Base-by-base conservation (phyloP, 352 stramenopile genomes). In the Phytopythium delawarense region DNA sequence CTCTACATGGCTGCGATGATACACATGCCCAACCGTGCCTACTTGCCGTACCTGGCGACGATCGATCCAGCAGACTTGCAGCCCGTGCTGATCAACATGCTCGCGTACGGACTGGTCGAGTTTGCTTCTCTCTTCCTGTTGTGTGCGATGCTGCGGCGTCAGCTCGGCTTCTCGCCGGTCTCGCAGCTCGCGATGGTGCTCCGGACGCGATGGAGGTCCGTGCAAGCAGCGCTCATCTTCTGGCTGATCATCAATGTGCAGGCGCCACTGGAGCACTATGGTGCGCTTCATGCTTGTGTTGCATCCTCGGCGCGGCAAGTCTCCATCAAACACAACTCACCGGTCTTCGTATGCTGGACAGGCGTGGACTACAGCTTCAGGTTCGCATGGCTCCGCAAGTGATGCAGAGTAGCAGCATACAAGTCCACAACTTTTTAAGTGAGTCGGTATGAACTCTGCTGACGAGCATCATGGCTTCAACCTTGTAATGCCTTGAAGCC, bases 291-390 rank as follows among this genome's bases (percentile, higher is more conserved):
- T 35, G 48, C 28, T n/a, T 12, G 5, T 16, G 20, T 34, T 35
- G 15, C 16, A 54, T 40, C 7, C 30, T 39, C 21, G 30, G 28
- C 9, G 35, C 35, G 35, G 35, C 35, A 16, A 16, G 35, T 40
- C 35, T 40, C 35, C 35, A 40, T 40, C 35, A 9, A 40, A n/a
- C 7, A 49, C 28, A 7, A 32, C 28, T 32, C 28, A 32, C 28
- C 28, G 7, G 35, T 40, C 7, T 2, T 40, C 35, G 35, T 54
- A 8, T 39, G 48, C 8, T 16, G 4, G 20, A 1, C 30, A 57
- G n/a, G 52, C 8, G 6, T 16, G 20, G 52, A 57, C 52, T 57
- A 57, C 52, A 57, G 20, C 32, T 57, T 57, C 51, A 21, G 28
- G 52, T 57, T 57, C 34, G 52, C 12, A 8, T 57, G 52, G 52